Base-by-base conservation (phyloP, 129 eudicot species). In the Scalesia atractyloides region DNA sequence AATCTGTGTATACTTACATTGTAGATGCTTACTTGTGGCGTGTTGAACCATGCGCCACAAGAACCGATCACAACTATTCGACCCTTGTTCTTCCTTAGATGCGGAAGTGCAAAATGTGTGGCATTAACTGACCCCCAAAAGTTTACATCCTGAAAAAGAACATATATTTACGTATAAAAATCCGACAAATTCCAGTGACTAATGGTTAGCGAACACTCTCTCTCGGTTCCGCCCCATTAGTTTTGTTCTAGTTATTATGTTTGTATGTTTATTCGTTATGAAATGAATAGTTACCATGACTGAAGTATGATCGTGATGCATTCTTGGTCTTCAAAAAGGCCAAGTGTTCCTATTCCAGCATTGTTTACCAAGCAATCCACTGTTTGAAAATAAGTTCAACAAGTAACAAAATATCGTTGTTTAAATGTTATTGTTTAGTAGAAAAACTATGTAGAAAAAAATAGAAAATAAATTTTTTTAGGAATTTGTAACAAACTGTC, bases 301-400 rank as follows among this genome's bases (percentile, higher is more conserved):
- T 2, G 96, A 72, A 76, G 62, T 57, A 18, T 82, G 66, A 50
- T 84, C 83, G 34, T 54, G 74, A 83, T 53, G 68, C 82, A 72
- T 3, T 46, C 39, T 33, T 79, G 73, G 12, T 92, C 93, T 75
- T 92, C 91, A 18, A 92, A 80, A 64, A 75, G 67, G 14, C 82
- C 56, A 9, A 71, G 9, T 30, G 77, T 50, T n/a, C 19, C 51
- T 1, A 77, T 33, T 13, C 96, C 96, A 57, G 96, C 96, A 54
- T 92, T 92, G 66, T 85, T 86, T 59, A 92, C 82, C 71, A 92
- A 82, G 77, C 83, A 91, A 70, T 91, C 94, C 86, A 91, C 93
- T 91, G 82, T 73, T 61, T 34, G 30, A 61, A 69, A 10, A 18
- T 2, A 19, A 16, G 44, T 48, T 48, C 22, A 12, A 12, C 2